Conservation (phyloP, 148 eudicot species). For the Silene conica region DNA sequence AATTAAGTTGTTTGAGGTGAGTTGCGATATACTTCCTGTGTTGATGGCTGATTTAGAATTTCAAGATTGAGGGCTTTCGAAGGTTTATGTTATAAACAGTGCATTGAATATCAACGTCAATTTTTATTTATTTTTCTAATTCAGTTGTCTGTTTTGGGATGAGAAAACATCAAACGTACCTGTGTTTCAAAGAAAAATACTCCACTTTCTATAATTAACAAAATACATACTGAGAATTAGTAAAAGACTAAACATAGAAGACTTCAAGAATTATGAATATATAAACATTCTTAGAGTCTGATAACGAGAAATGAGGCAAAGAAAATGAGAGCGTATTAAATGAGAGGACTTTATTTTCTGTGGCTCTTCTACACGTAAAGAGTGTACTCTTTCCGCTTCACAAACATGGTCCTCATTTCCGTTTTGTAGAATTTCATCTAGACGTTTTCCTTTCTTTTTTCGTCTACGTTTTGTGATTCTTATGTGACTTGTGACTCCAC, state of each 20-base stretch:
- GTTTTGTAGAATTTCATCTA: neutral
- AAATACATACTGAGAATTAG: neutral
- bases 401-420: neutral
- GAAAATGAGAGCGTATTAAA: neutral
- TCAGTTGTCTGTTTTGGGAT: neutral
- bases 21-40: neutral
- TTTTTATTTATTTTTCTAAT: too few relatives aligned
- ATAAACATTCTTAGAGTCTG: neutral
- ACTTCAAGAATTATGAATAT: neutral
- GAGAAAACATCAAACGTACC: neutral
- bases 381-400: neutral
- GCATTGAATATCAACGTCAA: neutral
- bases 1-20: slow-evolving; percentile 18
- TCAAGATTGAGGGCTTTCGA: neutral
- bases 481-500: neutral
- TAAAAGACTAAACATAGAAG: neutral
- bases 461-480: neutral
- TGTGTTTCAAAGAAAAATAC: too few relatives aligned
- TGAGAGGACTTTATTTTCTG: neutral
- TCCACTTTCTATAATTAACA: too few relatives aligned
- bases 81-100: neutral
- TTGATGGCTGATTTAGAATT: neutral
- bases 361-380: neutral
- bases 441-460: neutral
- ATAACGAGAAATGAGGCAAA: neutral